phyloP scores from a whole-genome alignment of 768 basidiomycete genomes.

The Boletus eberwhitei region DNA sequence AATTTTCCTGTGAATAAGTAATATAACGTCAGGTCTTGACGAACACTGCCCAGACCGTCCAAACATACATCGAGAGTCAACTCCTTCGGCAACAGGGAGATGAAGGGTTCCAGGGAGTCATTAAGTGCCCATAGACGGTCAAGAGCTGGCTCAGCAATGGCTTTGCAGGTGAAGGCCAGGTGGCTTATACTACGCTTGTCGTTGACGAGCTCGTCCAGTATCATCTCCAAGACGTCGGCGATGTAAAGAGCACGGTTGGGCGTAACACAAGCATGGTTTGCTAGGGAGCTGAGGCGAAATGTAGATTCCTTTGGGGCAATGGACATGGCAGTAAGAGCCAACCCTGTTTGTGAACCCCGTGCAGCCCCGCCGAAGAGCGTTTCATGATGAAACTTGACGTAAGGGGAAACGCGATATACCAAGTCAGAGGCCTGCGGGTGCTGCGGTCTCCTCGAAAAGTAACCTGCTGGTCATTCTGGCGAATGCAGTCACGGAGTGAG shows the following conservation, averaged over 20 bases:
- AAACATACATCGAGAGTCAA: constrained; percentile 20
- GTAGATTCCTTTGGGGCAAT: neutral
- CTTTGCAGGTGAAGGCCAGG: constrained; percentile 23
- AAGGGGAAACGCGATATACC: constrained; percentile 1
- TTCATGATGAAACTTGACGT: constrained; percentile 1
- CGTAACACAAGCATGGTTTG: neutral
- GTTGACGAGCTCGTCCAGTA: constrained; percentile 19
- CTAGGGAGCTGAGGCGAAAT: neutral
- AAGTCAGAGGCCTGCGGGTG: neutral
- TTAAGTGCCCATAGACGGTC: constrained; percentile 26
- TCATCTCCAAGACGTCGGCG: constrained; percentile 21
- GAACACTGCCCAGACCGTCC: neutral
- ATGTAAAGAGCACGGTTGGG: constrained; percentile 15
- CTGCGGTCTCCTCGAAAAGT: neutral
- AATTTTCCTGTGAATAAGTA: constrained; percentile 14
- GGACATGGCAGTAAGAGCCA: constrained; percentile 6
- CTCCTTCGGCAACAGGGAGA: constrained; percentile 20
- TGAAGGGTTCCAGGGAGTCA: constrained; percentile 24
- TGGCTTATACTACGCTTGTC: constrained; percentile 15
- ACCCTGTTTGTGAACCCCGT: too few relatives aligned
- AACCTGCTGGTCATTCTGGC: neutral
- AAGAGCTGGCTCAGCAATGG: constrained; percentile 17
- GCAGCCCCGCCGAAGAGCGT: neutral
- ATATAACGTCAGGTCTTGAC: constrained; percentile 5
- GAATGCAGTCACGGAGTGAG: neutral